Conservation (phyloP, 257 asterid species). For the Plectranthus barbatus region DNA sequence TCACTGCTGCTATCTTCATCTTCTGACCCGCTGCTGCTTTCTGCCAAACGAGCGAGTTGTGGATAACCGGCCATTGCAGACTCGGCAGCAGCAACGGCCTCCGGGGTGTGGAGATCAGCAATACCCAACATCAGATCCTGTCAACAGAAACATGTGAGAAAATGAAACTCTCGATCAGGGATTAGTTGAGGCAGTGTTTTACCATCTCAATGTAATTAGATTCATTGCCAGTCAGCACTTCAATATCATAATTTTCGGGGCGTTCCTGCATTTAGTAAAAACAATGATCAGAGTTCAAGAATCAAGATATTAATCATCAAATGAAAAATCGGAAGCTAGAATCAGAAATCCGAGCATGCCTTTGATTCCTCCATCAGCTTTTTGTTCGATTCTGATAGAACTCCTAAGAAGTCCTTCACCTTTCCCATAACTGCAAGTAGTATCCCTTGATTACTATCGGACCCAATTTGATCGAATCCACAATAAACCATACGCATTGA, state of each 20-base stretch:
- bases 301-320: background rate
- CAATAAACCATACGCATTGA: too few relatives aligned
- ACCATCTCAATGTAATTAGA: constrained; percentile 79
- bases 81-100: constrained; percentile 91
- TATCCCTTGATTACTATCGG: background rate
- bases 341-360: constrained; percentile 17
- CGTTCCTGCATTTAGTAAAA: constrained; percentile 33
- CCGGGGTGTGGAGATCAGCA: constrained; percentile 92
- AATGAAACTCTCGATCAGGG: background rate
- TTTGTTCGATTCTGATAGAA: constrained; percentile 63
- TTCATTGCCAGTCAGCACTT: constrained; percentile 59
- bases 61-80: constrained; percentile 62
- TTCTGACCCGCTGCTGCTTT: constrained; percentile 35
- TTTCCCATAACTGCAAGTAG: constrained; percentile 56
- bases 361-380: constrained; percentile 49
- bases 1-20: constrained; percentile 38
- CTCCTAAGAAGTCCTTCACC: constrained; percentile 68
- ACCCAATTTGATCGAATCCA: background rate
- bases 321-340: background rate
- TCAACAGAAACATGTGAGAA: background rate
- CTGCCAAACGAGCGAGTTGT: constrained; percentile 25
- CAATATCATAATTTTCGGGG: constrained; percentile 59
- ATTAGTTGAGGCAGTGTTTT: background rate
- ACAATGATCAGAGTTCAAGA: background rate
- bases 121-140: constrained; percentile 90